These are phyloP conservation scores for Suillus americanus DNA, from an alignment of 768 basidiomycete species.

Conservation along the genomic window DNA sequence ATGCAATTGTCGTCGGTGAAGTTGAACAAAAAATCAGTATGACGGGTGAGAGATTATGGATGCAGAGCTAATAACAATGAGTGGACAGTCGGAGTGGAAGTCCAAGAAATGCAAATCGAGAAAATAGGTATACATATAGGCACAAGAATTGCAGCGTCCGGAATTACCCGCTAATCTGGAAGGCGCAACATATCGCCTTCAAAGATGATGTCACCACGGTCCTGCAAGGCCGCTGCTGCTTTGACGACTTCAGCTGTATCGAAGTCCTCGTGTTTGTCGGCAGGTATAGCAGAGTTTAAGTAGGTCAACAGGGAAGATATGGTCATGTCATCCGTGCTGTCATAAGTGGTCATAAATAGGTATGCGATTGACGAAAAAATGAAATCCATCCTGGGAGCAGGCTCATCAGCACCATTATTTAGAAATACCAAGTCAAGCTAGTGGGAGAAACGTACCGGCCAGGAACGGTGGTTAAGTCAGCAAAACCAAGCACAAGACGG, in stretches of 20 bases:
- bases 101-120: conserved; percentile 7
- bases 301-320: conserved; percentile 69
- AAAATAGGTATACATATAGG: conserved; percentile 3
- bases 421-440: conserved; percentile 8
- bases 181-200: conserved; percentile 48
- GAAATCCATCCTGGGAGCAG: conserved; percentile 50
- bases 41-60: background rate
- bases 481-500: conserved; percentile 36
- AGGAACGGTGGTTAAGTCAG: conserved; percentile 57
- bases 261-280: conserved; percentile 80
- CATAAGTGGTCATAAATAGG: conserved; percentile 70
- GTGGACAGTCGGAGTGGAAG: background rate
- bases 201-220: conserved; percentile 46
- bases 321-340: conserved; percentile 62
- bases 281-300: conserved; percentile 74
- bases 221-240: conserved; percentile 45
- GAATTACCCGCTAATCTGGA: conserved; percentile 14
- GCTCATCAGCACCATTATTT: conserved; percentile 6
- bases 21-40: background rate
- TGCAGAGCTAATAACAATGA: background rate
- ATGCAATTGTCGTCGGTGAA: background rate
- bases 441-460: conserved; percentile 52
- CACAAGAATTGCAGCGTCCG: background rate
- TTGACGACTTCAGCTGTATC: conserved; percentile 71
- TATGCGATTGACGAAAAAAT: conserved; percentile 59